Base-by-base conservation (phyloP, 164 flowering plant species). In the Chimonanthus praecox region DNA sequence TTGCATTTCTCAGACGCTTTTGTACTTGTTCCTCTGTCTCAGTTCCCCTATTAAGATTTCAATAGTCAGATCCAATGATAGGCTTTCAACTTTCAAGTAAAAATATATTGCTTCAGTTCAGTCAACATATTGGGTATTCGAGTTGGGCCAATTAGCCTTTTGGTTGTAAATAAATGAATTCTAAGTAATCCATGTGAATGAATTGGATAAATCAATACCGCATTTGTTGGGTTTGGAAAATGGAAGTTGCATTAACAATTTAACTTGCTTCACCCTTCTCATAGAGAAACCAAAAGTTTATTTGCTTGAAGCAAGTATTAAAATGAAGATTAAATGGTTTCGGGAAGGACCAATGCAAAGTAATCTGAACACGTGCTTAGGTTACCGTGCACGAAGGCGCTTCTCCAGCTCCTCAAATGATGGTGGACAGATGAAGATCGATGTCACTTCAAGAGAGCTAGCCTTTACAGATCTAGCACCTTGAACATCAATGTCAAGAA, bases 401-500 rank as follows among this genome's bases (percentile, higher is more conserved):
- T 84, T 86, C 82, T 93, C 94, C 70, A 93, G 97, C 81, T 89
- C 91, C 76, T 88, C 86, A 85, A 85, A 89, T 62, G 98, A 92
- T 16, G 99, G 99, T 64, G 99, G 98, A 71, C 87, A 85, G 74
- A 93, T 78, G 76, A 95, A 95, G 80, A 95, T 89, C 80, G 88
- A 95, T 72, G 87, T 81, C 58, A 97, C 98, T 70, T 94, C 98
- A 75, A 95, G 88, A 73, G 94, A 76, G 81, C 88, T 89, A 68
- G 90, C 90, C 80, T 88, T 89, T 72, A 95, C 97, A 8, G 90
- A 88, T 78, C 88, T 86, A 70, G 98, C 97, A 43, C 99, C 99
- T 93, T 93, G 99, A 77, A 95, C 98, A 83, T 95, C 99, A 70
- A 95, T 93, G 85, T 95, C 99, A 68, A 95, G 94, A 74, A 95